Evolutionary conservation across 331 rosid genomes (phyloP), one percentile per base, ranked within the genome.

Genomic region (Arachis monticola): DNA sequence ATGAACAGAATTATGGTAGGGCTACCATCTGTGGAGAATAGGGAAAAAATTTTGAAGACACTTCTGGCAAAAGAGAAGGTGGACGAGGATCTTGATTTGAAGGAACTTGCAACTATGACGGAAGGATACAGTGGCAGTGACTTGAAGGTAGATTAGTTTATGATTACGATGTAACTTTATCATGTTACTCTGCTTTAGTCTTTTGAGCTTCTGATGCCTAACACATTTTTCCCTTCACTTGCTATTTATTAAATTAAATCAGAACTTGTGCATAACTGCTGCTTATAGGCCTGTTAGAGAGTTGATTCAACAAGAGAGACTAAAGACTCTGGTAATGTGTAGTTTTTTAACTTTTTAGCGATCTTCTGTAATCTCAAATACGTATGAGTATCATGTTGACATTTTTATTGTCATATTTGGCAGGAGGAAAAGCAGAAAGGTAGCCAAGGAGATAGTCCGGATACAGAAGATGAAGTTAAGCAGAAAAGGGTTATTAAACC

Each of bases 101-200:
- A 87, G 92, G 92, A 88, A 78, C 84, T 95, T 8, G 96, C 96
- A 67, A 78, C 87, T 61, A 78, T 87, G 89, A 90, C 97, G 11
- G 99, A 90, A 81, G 99, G 97, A 73, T 95, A 82, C 45, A 87
- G 88, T 38, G 99, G 99, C 81, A 95, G 99, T 79, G 99, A 95
- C 88, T 85, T 95, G 22, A 92, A 87, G 97, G 99, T 92, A 73
- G 56, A 17, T 12, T 56, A 35, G 32, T 80, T 11, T 63, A 48
- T 72, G 13, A 59, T 14, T 1, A 14, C 46, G 69, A 56, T 51
- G 9, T 10, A 31, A 48, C 42, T 40, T 0, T 38, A 14, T 64
- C 9, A 5, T 51, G 47, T 64, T 45, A 45, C 57, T 10, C 46
- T 73, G 35, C 30, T 42, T 60, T 45, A 65, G 9, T 47, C 60